Base-by-base conservation (phyloP, 2,329 filamentous ascomycete species). In the Endothia cerciana region DNA sequence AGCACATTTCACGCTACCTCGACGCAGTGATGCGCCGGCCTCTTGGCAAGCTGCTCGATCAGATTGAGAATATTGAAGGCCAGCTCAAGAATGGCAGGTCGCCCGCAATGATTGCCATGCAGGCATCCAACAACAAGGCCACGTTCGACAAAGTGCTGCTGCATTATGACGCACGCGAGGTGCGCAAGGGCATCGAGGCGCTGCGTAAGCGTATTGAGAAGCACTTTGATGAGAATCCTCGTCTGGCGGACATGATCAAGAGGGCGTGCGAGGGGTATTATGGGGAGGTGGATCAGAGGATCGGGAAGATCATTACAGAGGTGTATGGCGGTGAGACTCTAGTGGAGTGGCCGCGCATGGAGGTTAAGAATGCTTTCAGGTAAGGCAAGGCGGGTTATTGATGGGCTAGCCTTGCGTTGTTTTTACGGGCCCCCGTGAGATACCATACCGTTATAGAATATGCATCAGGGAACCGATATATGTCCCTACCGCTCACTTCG, bases 191-290 rank as follows among this genome's bases (percentile, higher is more conserved):
- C n/a, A 90, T 97, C 71, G 93, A 97, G 73, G 87, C 92, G 63
- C 83, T 98, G 71, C 90, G 90, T 73, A 97, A 97, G 81, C 87
- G 94, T 60, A 92, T 98, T 1, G 94, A 98, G 79, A 99, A 98
- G 81, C 94, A 98, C 78, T 98, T 98, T 82, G 93, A 93, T 53
- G 93, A 97, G 71, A 90, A 87, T 72, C 80, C 81, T 60, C 81
- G 81, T 43, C 79, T 90, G 49, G 87, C 89, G 30, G 77, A 77
- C 60, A 83, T 85, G 74, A 86, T 90, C 45, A 76, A 87, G 58
- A 79, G 79, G 66, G 86, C 88, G 73, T 89, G 87, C 73, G 87
- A 89, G 76, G 79, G 75, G 67, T 90, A 87, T 72, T 90, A 90
- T 73, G 81, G 81, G 63, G 82, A 86, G 30, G 85, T 90, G 59